phyloP scores from a whole-genome alignment of 257 asterid species.

The Solanum okadae region DNA sequence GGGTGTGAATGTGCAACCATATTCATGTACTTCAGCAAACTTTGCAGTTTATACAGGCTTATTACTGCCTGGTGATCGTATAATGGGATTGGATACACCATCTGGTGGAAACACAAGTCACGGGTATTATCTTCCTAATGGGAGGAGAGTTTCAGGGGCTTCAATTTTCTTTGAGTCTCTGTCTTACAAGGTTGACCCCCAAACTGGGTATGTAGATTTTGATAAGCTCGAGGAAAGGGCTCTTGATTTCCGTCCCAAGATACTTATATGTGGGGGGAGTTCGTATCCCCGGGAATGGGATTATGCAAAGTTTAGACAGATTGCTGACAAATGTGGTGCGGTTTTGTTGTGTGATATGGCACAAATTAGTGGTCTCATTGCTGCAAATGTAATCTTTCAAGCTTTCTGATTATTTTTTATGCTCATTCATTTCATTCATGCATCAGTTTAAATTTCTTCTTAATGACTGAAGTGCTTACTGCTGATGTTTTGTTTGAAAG shows the following conservation, averaged over 20 bases:
- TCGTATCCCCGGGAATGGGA: conserved; percentile 92
- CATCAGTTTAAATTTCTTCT: neutral
- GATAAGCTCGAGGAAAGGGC: conserved; percentile 88
- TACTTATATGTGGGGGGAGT: conserved; percentile 90
- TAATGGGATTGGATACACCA: conserved; percentile 90
- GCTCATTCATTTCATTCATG: neutral
- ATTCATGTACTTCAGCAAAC: conserved; percentile 82
- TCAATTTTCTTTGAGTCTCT: conserved; percentile 79
- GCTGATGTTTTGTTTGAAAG: neutral
- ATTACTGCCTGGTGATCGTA: conserved; percentile 81
- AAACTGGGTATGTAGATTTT: conserved; percentile 70
- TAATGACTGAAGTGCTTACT: neutral
- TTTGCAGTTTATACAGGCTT: conserved; percentile 85
- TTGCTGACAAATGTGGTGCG: conserved; percentile 89
- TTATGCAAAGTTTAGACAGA: conserved; percentile 59
- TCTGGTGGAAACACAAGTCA: conserved; percentile 97
- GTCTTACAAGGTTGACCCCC: conserved; percentile 71
- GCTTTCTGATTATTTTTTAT: neutral
- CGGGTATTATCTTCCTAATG: conserved; percentile 90
- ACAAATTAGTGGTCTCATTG: conserved; percentile 82
- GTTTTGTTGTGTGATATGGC: conserved; percentile 88
- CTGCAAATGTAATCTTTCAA: conserved; percentile 57
- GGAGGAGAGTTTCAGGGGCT: conserved; percentile 90
- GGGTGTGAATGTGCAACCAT: conserved; percentile 95
- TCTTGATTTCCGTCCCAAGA: conserved; percentile 80